Evolutionary conservation across 2,329 filamentous ascomycete genomes (phyloP), one percentile per base, ranked within the genome.

Genomic region (Fusarium fujikuroi): DNA sequence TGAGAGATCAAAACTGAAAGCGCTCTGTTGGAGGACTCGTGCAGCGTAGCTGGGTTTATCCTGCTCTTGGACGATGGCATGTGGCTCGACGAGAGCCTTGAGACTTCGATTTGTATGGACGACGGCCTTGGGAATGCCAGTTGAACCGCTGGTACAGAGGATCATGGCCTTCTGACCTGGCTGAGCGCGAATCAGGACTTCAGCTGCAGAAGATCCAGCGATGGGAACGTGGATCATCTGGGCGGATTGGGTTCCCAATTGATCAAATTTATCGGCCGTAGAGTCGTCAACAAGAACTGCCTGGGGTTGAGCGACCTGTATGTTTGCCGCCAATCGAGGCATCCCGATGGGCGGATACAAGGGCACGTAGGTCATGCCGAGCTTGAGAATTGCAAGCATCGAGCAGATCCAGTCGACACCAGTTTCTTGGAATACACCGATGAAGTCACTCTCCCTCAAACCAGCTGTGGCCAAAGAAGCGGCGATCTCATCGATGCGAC

Each of bases 1-100:
- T 8, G 69, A 72, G 15, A 72, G 44, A 16, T 72, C 69, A 9
- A 72, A 72, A 2, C 69, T 67, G 25, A 62, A 63, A 9, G 70
- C 65, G 32, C 70, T 72, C 25, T 72, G 68, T 25, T 72, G 70
- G 1, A 72, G 60, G 10, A 72, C 53, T 28, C 61, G 32, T 1
- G 46, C 16, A 3, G 62, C 46, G 15, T 68, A 64, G 18, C 40
- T 47, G 4, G 60, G 60, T 12, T 65, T 58, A 19, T 54, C 36
- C 16, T 65, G 61, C 2, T 40, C 40, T 30, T 68, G 62, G 8
- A 50, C 49, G 3, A 63, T 52, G 15, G 61, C 61, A 14, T 63
- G 58, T 7, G 58, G 58, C 21, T 60, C 58, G 15, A 42, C 28
- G 7, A 60, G 46, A 36, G 59, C 32, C 10, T 66, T 66, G 5